A percentile compares a stretch with the other conserved stretches of the same genome.
phyloP scores from a whole-genome alignment of 140 eudicot genomes.

The Erigeron philadelphicus region DNA sequence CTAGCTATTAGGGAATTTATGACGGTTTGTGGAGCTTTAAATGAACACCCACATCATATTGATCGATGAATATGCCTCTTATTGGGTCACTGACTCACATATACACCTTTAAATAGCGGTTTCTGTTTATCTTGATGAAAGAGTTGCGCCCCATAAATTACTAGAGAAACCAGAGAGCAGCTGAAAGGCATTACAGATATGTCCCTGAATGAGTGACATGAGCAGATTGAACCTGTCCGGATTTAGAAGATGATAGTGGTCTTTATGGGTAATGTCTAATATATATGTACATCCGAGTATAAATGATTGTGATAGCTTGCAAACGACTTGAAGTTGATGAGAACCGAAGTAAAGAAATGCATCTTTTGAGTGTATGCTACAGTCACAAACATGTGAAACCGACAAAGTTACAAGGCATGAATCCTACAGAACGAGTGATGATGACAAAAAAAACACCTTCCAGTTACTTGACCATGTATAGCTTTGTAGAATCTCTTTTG shows the following conservation, averaged over 20 bases:
- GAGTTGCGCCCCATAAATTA: too few species aligned
- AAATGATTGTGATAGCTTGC: conserved; percentile 31
- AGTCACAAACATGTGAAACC: too few species aligned
- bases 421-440: too few species aligned
- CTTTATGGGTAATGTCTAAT: conserved; percentile 56
- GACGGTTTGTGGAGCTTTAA: not conserved
- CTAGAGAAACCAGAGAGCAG: too few species aligned
- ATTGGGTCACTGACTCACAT: too few species aligned
- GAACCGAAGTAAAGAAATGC: conserved; percentile 37
- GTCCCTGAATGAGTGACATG: conserved; percentile 39
- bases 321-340: conserved; percentile 45
- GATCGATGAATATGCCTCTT: not conserved
- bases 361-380: too few species aligned
- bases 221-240: conserved; percentile 35
- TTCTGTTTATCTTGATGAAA: too few species aligned
- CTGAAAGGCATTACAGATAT: conserved; percentile 6
- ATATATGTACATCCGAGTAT: conserved; percentile 41
- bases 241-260: conserved; percentile 53
- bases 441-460: not conserved
- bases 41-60: not conserved
- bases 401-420: too few species aligned
- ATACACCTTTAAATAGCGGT: too few species aligned
- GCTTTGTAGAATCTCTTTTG: not conserved
- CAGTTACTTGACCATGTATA: not conserved
- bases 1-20: conserved; percentile 1